phyloP scores from a whole-genome alignment of 495 filamentous ascomycete species.

The Parathielavia hyrcaniae region DNA sequence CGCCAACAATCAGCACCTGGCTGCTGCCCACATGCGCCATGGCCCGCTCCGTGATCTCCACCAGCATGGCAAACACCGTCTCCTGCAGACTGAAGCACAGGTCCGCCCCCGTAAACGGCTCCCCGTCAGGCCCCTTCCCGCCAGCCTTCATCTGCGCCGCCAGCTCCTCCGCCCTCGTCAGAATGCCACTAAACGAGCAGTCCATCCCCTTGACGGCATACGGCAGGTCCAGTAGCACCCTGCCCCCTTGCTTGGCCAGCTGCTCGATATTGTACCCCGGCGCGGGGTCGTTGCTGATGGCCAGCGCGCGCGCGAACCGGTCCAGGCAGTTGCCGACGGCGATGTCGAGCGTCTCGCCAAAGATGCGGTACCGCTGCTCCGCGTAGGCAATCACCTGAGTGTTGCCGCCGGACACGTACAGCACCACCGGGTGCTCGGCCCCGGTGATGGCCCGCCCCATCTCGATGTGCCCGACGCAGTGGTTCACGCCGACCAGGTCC shows the following conservation, averaged over 20 bases:
- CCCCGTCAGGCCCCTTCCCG: conserved; percentile 38
- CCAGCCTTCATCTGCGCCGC: conserved; percentile 53
- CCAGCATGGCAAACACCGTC: conserved; percentile 91
- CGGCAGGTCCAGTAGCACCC: conserved; percentile 74
- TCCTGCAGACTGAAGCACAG: conserved; percentile 94
- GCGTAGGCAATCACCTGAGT: conserved; percentile 98
- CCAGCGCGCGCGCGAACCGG: conserved; percentile 83
- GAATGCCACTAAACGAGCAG: conserved; percentile 85
- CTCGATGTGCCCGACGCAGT: conserved; percentile 97
- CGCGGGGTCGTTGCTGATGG: conserved; percentile 90
- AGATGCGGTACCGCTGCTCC: conserved; percentile 89
- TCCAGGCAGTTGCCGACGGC: conserved; percentile 97
- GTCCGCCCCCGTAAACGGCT: conserved; percentile 67
- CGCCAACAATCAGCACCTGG: conserved; percentile 91
- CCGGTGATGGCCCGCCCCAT: conserved; percentile 95
- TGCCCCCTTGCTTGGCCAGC: conserved; percentile 67
- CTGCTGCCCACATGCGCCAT: conserved; percentile 94
- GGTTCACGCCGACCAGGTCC: conserved; percentile 84
- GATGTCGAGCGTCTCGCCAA: conserved; percentile 95
- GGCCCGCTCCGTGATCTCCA: conserved; percentile 95
- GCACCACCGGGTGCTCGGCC: conserved; percentile 83
- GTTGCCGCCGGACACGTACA: conserved; percentile 96
- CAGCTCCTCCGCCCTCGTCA: conserved; percentile 72
- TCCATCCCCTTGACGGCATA: conserved; percentile 99
- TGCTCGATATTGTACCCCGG: conserved; percentile 98